phyloP scores from a whole-genome alignment of 176 grass and related monocot genomes.

The Phragmites australis region DNA sequence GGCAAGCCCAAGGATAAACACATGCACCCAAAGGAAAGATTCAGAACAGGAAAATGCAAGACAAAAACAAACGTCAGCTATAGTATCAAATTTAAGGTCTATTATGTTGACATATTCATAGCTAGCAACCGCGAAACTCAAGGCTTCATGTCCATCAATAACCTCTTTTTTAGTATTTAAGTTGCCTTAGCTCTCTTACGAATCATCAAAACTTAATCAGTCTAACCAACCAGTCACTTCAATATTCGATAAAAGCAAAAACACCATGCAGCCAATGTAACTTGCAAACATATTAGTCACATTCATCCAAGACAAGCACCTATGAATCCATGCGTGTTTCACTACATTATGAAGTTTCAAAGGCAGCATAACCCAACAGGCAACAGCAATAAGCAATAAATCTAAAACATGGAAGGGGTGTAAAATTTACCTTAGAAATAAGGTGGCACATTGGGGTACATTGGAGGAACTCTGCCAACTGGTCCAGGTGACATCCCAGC shows the following conservation, averaged over 20 bases:
- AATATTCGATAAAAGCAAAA: conserved; percentile 4
- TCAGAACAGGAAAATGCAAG: neutral
- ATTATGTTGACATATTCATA: conserved; percentile 3
- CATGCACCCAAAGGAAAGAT: neutral
- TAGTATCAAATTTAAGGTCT: neutral
- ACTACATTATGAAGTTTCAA: conserved; percentile 4
- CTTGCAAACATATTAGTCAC: conserved; percentile 15
- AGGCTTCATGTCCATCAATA: conserved; percentile 2
- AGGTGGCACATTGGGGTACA: conserved; percentile 80
- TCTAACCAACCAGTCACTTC: conserved; percentile 4
- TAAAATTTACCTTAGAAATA: conserved; percentile 86
- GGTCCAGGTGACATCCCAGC: conserved; percentile 64
- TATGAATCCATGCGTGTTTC: neutral
- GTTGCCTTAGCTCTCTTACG: neutral
- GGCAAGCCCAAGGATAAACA: neutral
- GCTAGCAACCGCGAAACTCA: neutral
- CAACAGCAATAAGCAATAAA: conserved; percentile 1
- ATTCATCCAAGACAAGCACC: neutral
- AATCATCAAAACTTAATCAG: neutral
- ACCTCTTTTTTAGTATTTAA: neutral
- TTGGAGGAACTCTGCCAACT: conserved; percentile 52
- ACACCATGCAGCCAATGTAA: neutral
- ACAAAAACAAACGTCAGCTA: neutral
- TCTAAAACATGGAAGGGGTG: neutral
- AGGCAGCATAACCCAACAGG: neutral